Percentiles rank a stretch among this genome's conserved stretches.
These are phyloP conservation scores for Oryza rufipogon DNA, from an alignment of 176 grass and related monocot genomes.

Conservation along the genomic window DNA sequence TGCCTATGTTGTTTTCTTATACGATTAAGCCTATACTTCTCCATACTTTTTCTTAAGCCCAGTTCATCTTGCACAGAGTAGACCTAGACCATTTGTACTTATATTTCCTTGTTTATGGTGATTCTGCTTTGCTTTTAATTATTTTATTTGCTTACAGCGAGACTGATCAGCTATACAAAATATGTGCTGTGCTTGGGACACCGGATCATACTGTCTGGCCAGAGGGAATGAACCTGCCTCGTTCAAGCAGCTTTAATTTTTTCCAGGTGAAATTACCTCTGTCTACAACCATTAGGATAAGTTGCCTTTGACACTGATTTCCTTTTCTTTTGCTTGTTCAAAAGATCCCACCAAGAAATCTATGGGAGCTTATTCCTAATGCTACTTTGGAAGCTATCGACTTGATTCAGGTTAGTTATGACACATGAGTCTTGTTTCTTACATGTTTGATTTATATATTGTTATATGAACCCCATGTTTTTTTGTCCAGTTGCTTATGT, in stretches of 20 bases:
- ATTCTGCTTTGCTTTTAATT: conserved; percentile 8
- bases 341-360: conserved; percentile 64
- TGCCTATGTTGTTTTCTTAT: not conserved
- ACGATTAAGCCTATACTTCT: not conserved
- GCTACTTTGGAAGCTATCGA: conserved; percentile 85
- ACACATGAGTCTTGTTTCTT: not conserved
- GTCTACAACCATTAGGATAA: conserved; percentile 13
- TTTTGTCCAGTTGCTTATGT: not conserved
- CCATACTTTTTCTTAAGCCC: not conserved
- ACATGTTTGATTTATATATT: not conserved
- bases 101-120: not conserved
- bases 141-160: conserved; percentile 53
- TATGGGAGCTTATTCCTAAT: conserved; percentile 81
- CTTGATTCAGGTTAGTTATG: conserved; percentile 69
- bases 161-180: conserved; percentile 89
- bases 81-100: not conserved
- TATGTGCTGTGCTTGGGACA: conserved; percentile 84
- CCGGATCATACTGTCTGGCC: conserved; percentile 78
- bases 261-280: conserved; percentile 66
- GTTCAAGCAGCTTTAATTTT: conserved; percentile 63
- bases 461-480: not conserved
- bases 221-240: conserved; percentile 75
- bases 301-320: conserved; percentile 23
- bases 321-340: conserved; percentile 31
- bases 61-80: not conserved